These are phyloP conservation scores for Tetradesmus lagerheimii DNA, from an alignment of 139 green algal species.

Conservation along the genomic window DNA sequence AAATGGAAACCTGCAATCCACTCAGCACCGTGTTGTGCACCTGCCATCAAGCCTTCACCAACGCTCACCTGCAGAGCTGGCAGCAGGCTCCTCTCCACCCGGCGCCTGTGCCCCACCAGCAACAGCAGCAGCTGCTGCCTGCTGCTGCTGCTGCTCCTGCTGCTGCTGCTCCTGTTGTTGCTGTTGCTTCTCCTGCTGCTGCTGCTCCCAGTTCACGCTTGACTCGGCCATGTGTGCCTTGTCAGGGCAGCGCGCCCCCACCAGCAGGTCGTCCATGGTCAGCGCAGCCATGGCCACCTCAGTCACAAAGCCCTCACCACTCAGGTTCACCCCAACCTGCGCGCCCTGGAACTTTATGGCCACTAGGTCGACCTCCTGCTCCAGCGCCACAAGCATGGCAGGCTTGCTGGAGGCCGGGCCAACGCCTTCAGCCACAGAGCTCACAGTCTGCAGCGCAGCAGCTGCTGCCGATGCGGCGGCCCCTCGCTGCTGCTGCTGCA, in stretches of 20 bases:
- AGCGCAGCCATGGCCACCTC: constrained; percentile 49
- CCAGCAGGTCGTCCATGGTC: constrained; percentile 45
- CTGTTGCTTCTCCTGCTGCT: constrained; percentile 12
- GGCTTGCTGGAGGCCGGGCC: background rate
- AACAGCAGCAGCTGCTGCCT: background rate
- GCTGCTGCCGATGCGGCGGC: background rate
- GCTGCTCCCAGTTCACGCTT: constrained; percentile 35
- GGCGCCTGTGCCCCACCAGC: background rate
- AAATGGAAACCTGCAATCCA: too few relatives aligned
- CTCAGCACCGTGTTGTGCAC: too few relatives aligned
- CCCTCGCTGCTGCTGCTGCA: background rate
- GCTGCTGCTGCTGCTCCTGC: background rate
- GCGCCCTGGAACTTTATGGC: constrained; percentile 58
- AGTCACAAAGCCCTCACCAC: constrained; percentile 53
- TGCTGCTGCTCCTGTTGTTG: background rate
- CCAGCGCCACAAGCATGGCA: constrained; percentile 62
- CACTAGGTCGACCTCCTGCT: constrained; percentile 70
- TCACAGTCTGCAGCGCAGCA: constrained; percentile 10
- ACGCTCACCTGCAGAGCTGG: background rate
- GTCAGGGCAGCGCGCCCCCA: constrained; percentile 28
- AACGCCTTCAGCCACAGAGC: too few relatives aligned
- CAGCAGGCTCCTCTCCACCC: background rate
- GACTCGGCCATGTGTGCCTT: constrained; percentile 38
- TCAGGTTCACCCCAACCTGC: constrained; percentile 49
- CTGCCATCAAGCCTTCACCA: background rate